Conservation (phyloP, 495 filamentous ascomycete species). For the Penicillium macrosclerotiorum region DNA sequence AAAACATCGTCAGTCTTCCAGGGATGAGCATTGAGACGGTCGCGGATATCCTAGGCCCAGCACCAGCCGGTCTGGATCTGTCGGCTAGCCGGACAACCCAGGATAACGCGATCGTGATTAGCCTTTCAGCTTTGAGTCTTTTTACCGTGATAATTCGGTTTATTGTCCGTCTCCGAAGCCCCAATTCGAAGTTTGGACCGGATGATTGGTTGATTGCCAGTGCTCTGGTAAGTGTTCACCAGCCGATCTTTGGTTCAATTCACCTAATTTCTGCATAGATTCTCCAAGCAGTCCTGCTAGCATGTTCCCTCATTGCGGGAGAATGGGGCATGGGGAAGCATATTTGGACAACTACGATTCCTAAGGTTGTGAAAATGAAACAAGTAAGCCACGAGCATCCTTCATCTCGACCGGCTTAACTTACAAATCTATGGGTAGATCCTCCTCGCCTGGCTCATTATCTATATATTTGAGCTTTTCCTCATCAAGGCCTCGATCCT, state of each 20-base stretch:
- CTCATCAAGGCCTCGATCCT: slow-evolving; percentile 21
- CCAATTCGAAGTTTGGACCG: background rate
- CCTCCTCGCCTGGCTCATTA: slow-evolving; percentile 14
- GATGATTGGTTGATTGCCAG: slow-evolving; percentile 16
- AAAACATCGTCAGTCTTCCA: no score
- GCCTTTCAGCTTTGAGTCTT: slow-evolving; percentile 4
- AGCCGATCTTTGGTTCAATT: background rate
- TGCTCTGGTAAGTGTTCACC: background rate
- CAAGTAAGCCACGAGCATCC: slow-evolving; percentile 4
- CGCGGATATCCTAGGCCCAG: slow-evolving; percentile 7
- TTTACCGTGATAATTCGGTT: slow-evolving; percentile 6
- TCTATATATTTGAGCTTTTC: slow-evolving; percentile 19
- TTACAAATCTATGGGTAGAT: slow-evolving; percentile 1
- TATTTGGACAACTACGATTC: slow-evolving; percentile 12
- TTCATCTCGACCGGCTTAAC: background rate
- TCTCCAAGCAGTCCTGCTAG: background rate
- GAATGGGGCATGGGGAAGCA: slow-evolving; percentile 19
- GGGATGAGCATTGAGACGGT: no score
- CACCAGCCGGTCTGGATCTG: slow-evolving; percentile 14
- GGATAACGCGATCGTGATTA: slow-evolving; percentile 11
- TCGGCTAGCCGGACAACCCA: background rate
- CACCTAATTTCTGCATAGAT: background rate
- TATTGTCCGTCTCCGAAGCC: slow-evolving; percentile 6
- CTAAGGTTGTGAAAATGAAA: slow-evolving; percentile 6
- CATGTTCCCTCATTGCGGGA: slow-evolving; percentile 3